These are phyloP conservation scores for Cladosporium sphaerospermum DNA, from an alignment of 2,329 filamentous ascomycete genomes.

Conservation along the genomic window DNA sequence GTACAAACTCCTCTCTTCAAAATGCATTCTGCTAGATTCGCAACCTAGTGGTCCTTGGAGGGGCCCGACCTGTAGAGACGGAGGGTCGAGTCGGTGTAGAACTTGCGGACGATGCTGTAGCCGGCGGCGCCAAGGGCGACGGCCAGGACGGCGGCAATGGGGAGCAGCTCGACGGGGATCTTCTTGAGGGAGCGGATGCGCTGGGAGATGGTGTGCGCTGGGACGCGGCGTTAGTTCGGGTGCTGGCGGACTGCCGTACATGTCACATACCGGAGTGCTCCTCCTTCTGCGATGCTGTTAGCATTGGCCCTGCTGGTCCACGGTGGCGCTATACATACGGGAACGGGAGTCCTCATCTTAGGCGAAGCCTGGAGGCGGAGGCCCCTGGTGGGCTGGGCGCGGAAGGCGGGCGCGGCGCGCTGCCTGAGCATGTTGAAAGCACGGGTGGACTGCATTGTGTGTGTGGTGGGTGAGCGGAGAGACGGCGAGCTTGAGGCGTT, in stretches of 20 bases:
- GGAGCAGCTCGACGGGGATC: slow-evolving; percentile 89
- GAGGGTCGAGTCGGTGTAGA: slow-evolving; percentile 84
- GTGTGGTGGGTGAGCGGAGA: slow-evolving; percentile 23
- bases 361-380: slow-evolving; percentile 25
- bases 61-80: slow-evolving; percentile 50
- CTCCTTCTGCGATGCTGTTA: slow-evolving; percentile 52
- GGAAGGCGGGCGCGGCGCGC: slow-evolving; percentile 27
- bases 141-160: slow-evolving; percentile 82
- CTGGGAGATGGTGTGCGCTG: slow-evolving; percentile 96
- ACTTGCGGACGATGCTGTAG: slow-evolving; percentile 79
- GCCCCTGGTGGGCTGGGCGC: slow-evolving; percentile 26
- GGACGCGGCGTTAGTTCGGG: slow-evolving; percentile 13
- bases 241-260: neutral
- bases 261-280: slow-evolving; percentile 53
- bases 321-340: slow-evolving; percentile 22
- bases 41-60: neutral
- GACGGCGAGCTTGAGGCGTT: neutral
- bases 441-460: slow-evolving; percentile 35
- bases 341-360: slow-evolving; percentile 27
- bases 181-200: slow-evolving; percentile 82
- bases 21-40: neutral
- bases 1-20: slow-evolving; percentile 7
- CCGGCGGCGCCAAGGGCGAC: slow-evolving; percentile 67
- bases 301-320: slow-evolving; percentile 19
- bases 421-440: slow-evolving; percentile 29